Evolutionary conservation across 768 basidiomycete genomes (phyloP).

Genomic region (Brasilioporus rufonigricans): DNA sequence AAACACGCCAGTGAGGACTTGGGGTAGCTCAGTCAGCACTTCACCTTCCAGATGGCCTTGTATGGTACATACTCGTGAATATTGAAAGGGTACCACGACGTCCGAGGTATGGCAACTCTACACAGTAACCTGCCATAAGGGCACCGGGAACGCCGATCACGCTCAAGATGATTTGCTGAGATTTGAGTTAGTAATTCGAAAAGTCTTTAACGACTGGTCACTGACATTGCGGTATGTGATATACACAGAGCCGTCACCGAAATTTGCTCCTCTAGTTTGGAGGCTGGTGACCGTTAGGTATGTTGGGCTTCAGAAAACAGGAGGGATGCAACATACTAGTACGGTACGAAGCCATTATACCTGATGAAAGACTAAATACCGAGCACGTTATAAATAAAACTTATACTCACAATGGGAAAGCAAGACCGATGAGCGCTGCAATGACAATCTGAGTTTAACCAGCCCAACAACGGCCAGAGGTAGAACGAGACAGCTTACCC

Average conservation of each 20-base stretch:
- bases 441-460: not conserved
- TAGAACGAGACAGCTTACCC: slow-evolving; percentile 33
- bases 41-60: not conserved
- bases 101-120: slow-evolving; percentile 50
- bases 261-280: slow-evolving; percentile 60
- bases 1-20: slow-evolving; percentile 54
- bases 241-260: slow-evolving; percentile 66
- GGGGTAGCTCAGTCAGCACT: not conserved
- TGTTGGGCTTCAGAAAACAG: not conserved
- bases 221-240: slow-evolving; percentile 72
- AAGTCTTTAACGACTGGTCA: not conserved
- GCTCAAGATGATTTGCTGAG: slow-evolving; percentile 53
- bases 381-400: not conserved
- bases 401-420: slow-evolving; percentile 58
- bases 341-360: slow-evolving; percentile 53
- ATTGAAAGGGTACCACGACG: slow-evolving; percentile 52
- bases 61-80: slow-evolving; percentile 40
- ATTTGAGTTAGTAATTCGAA: slow-evolving; percentile 6
- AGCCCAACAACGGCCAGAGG: not conserved
- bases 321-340: slow-evolving; percentile 36
- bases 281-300: slow-evolving; percentile 40
- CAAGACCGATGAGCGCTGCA: slow-evolving; percentile 70
- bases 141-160: slow-evolving; percentile 59
- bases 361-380: slow-evolving; percentile 20
- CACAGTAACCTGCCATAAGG: slow-evolving; percentile 50